Evolutionary conservation across 331 rosid genomes (phyloP).

Genomic region (Erythrophleum ivorense): DNA sequence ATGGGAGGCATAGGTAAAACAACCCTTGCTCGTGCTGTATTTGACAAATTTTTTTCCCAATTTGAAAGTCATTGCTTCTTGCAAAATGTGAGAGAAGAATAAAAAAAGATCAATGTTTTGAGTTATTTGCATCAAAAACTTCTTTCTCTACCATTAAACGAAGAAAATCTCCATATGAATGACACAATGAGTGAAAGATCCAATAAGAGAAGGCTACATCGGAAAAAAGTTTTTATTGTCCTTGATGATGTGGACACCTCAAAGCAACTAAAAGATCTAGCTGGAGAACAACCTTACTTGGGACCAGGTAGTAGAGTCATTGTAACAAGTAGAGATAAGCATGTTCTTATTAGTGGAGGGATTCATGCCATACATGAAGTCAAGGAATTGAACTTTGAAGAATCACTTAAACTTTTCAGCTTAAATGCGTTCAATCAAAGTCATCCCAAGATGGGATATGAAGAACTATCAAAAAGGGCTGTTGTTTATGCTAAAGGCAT

Average conservation of each 20-base stretch:
- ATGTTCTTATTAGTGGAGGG: background rate
- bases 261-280: background rate
- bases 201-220: background rate
- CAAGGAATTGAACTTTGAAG: background rate
- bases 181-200: background rate
- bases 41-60: background rate
- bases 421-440: background rate
- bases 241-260: constrained; percentile 8
- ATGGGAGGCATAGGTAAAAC: background rate
- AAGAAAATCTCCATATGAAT: too few species aligned
- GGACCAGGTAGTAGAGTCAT: background rate
- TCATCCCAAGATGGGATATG: background rate
- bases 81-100: background rate
- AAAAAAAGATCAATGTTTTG: background rate
- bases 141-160: background rate
- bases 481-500: background rate
- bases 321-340: background rate
- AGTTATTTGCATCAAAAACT: background rate
- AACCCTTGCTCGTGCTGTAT: background rate
- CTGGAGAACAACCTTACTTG: background rate
- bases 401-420: background rate
- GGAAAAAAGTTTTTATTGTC: background rate
- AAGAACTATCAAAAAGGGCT: background rate
- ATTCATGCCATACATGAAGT: background rate
- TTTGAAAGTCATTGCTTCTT: background rate